Evolutionary conservation across 495 filamentous ascomycete species (phyloP), one percentile per base, ranked within the genome.

Genomic region (Chaetomium cochliodes): DNA sequence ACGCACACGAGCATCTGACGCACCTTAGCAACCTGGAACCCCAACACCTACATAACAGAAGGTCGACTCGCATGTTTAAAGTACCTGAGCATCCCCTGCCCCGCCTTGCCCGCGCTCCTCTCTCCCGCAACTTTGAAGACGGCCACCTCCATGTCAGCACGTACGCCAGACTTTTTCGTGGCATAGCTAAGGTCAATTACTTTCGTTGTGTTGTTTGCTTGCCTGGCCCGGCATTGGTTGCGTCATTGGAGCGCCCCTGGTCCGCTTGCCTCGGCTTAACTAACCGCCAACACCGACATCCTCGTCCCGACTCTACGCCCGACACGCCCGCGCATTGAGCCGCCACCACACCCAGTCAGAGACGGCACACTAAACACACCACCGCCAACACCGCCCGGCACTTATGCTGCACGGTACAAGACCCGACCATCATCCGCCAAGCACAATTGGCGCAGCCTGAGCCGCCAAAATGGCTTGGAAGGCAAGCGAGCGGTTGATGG

Each of bases 401-500:
- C 65, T 41, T 65, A 74, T 73, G 72, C 67, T 74, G 67, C 62
- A 69, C 58, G 26, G 53, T 51, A 69, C 53, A 70, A 67, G 66
- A 54, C 69, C 69, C 39, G 60, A 66, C 69, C 66, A 70, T 67
- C 67, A 67, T 67, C 70, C 68, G 62, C 67, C 67, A 53, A 70
- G 30, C 47, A 64, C 72, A 72, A 75, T 78, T 76, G 71, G 71
- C 68, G 46, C 56, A 52, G 23, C 63, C 56, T 67, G 54, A 72
- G 72, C 68, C 71, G 66, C 68, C 80, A 87, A 71, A 66, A 92
- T 92, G 90, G 83, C 85, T 80, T 97, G 93, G 93, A 96, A 89
- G 82, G 86, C 84, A 77, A 88, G 90, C 59, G 90, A 94, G 78
- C 81, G 85, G 79, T 77, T 98, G 88, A 93, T 96, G 92, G 89